Base-by-base conservation (phyloP, 2,329 filamentous ascomycete genomes). In the Claviceps maximensis region DNA sequence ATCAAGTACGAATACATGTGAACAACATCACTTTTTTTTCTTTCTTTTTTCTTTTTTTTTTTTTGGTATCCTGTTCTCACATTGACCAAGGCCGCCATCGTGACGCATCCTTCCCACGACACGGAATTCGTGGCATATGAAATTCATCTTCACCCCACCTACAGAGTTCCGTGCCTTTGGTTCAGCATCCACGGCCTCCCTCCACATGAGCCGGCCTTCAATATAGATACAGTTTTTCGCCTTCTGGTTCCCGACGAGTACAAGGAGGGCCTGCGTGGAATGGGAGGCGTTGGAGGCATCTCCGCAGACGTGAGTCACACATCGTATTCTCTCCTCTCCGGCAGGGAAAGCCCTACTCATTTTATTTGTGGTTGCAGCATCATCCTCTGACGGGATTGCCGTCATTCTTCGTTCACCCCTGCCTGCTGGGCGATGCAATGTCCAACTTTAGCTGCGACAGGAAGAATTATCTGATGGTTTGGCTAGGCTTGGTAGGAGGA, bases 321-420 rank as follows among this genome's bases (percentile, higher is more conserved):
- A 33, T 58, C 56, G 4, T 33, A 31, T 33, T 36, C 45, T 10
- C 31, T 10, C 9, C 40, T 46, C 19, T n/a, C 15, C 13, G 23
- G 41, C 27, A 42, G 27, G 40, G 40, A 42, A 19, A 23, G 23
- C 19, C 25, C 31, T 50, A 59, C 71, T 70, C 72, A 71, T 75
- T 33, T 8, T 62, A 57, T 31, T 48, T 38, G 62, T 54, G 55
- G 53, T 58, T 61, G 65, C 69, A 91, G 82, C 83, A 94, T 68
- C 89, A 97, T 74, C 91, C 93, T 51, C 69, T 87, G 55, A 87
- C 83, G 54, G 86, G 85, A 51, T 69, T 83, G 54, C 88, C 89
- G 42, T 80, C 82, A 49, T 96, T 91, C 69, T 96, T 95, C 69
- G 78, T 97, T 60, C 93, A 98, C 71, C 91, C 93, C 25, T 97